Evolutionary conservation across 2,329 filamentous ascomycete genomes (phyloP), one percentile per base, ranked within the genome.

Genomic region (Pestalotiopsis fici): DNA sequence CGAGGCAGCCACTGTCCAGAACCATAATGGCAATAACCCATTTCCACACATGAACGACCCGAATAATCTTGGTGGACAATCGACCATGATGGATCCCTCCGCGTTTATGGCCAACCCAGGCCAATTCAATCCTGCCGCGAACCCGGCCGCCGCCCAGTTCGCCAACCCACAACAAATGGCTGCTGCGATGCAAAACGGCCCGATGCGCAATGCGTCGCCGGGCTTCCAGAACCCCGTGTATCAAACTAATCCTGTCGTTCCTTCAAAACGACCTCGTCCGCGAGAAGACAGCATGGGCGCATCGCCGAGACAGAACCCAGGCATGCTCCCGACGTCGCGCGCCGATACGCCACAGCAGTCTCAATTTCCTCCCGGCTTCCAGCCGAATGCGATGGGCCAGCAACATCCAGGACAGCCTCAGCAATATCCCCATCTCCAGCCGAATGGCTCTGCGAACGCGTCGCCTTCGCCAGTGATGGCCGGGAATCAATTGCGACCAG

Each of bases 381-480:
- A 91, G 76, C 87, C 85, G 68, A 88, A 87, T 74, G 82, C 83
- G 70, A 90, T 90, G 78, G 85, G 85, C 61, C 87, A 86, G 74
- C 88, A 88, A 76, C 88, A 87, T 71, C 87, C 89, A 64, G 82
- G 83, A 55, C 91, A 91, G 75, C 89, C 90, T 21, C 89, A 87
- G 68, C 89, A 89, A 66, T 97, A 95, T 77, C 90, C 93, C 69
- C 95, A 97, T 81, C 87, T 97, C 66, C 92, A 94, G 75, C 89
- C 92, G 71, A 91, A 93, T 74, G 91, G 91, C 64, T 94, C 94
- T 3, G 87, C 90, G 63, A 96, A 94, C 78, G 92, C 93, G 69
- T 97, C 94, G 50, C 95, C 95, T 12, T 98, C 96, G 6, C 96
- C 96, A 31, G 95, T 97, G 70, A 94, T 98, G 89, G 89, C 75